Conservation (phyloP, 192 early-diverging fungal genomes). For the Coemansia sp. region DNA sequence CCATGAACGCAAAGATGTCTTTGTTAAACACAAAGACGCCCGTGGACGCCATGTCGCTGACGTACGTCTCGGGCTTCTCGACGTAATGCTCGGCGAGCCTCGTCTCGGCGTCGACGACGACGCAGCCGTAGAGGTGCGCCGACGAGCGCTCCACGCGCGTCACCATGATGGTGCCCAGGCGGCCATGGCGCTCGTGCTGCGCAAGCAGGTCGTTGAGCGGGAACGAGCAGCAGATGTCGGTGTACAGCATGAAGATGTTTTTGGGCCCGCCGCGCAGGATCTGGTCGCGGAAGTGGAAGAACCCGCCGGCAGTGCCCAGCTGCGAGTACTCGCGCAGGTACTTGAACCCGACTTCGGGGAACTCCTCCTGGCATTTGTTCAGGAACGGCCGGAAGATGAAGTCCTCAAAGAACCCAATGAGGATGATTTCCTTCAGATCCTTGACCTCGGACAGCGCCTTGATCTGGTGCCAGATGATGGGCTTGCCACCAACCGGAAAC, state of each 20-base stretch:
- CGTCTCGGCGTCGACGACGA: conserved; percentile 88
- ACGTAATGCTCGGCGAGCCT: conserved; percentile 95
- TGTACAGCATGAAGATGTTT: conserved; percentile 95
- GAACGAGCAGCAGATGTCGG: conserved; percentile 95
- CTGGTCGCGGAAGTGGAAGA: conserved; percentile 99
- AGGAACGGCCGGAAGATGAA: conserved; percentile 89
- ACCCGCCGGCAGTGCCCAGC: conserved; percentile 93
- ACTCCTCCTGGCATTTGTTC: conserved; percentile 83
- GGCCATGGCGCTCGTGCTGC: conserved; percentile 81
- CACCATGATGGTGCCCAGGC: conserved; percentile 86
- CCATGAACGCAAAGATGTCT: conserved; percentile 86
- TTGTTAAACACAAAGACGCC: conserved; percentile 94
- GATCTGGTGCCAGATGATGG: conserved; percentile 98
- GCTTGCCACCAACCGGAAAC: conserved; percentile 95
- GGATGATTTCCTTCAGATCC: conserved; percentile 89
- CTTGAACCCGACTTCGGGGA: conserved; percentile 82
- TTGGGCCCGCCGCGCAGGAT: conserved; percentile 89
- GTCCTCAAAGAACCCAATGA: conserved; percentile 98
- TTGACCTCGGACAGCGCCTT: conserved; percentile 85
- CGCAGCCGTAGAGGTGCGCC: conserved; percentile 88
- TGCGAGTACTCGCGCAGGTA: conserved; percentile 98
- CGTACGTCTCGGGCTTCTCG: conserved; percentile 95
- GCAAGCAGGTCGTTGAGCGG: conserved; percentile 85
- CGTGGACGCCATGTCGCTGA: conserved; percentile 93
- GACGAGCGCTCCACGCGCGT: conserved; percentile 82